phyloP scores from a whole-genome alignment of 768 basidiomycete genomes.

The Tricholoma hemisulphureum region DNA sequence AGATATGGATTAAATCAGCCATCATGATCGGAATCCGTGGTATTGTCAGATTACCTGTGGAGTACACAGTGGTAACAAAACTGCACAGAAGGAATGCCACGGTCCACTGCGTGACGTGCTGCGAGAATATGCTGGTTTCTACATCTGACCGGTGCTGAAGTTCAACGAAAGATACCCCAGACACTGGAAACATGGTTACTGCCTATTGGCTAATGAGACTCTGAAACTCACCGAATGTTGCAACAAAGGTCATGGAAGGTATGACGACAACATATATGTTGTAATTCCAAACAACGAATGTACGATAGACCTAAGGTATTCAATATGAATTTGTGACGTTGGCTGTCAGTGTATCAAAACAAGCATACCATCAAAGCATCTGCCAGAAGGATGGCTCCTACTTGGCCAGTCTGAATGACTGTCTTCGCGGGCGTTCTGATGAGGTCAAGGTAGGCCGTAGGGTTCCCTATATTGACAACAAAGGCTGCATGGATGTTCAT shows the following conservation, averaged over 20 bases:
- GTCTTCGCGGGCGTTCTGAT: not conserved
- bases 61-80: not conserved
- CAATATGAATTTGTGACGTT: not conserved
- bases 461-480: not conserved
- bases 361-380: not conserved
- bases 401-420: not conserved
- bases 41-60: not conserved
- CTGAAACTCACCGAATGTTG: not conserved
- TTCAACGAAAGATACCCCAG: not conserved
- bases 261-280: not conserved
- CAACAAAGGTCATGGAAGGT: not conserved
- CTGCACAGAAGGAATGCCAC: not conserved
- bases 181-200: not conserved
- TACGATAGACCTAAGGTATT: not conserved
- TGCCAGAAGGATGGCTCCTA: not conserved
- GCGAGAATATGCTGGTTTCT: not conserved
- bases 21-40: not conserved
- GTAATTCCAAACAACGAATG: not conserved
- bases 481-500: not conserved
- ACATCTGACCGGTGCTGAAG: not conserved
- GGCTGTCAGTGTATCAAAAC: not conserved
- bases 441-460: not conserved
- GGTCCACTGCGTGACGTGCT: not conserved
- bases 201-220: not conserved
- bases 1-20: not conserved